These are phyloP conservation scores for Acanthamoeba triangularis DNA, from an alignment of 208 protist species.

Conservation along the genomic window DNA sequence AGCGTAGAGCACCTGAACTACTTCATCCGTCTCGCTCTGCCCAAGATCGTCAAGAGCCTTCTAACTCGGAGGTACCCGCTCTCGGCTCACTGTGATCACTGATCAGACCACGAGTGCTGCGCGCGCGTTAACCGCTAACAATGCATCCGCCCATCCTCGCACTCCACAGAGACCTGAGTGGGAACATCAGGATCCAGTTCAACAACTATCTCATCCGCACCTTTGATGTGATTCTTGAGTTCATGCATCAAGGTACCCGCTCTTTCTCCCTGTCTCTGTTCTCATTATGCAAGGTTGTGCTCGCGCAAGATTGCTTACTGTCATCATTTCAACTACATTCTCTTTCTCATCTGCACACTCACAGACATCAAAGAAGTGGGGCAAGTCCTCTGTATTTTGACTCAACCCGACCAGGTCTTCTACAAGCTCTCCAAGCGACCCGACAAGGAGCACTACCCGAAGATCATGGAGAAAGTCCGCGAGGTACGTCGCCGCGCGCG, in stretches of 20 bases:
- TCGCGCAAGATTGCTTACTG: background rate
- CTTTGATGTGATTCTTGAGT: conserved; percentile 25
- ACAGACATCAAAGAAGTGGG: conserved; percentile 68
- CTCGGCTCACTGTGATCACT: background rate
- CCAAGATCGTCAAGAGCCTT: conserved; percentile 68
- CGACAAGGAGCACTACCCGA: background rate
- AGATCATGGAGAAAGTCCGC: conserved; percentile 34
- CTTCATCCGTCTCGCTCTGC: conserved; percentile 45
- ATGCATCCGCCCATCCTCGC: background rate
- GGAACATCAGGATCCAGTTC: background rate
- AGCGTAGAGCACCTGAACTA: conserved; percentile 57
- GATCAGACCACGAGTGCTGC: background rate
- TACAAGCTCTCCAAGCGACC: conserved; percentile 65
- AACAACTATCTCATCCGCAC: conserved; percentile 48
- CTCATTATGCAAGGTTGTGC: background rate
- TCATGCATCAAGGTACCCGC: conserved; percentile 36
- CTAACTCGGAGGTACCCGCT: conserved; percentile 5
- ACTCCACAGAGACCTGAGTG: conserved; percentile 5
- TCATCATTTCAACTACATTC: background rate
- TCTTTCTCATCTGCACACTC: background rate
- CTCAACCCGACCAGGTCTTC: conserved; percentile 49
- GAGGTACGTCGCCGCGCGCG: background rate
- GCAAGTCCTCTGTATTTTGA: conserved; percentile 60
- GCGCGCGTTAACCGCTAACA: background rate
- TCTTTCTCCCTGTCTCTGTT: background rate